These are phyloP conservation scores for Paramecium pentaurelia DNA, from an alignment of 73 alveolate genomes.

Conservation along the genomic window DNA sequence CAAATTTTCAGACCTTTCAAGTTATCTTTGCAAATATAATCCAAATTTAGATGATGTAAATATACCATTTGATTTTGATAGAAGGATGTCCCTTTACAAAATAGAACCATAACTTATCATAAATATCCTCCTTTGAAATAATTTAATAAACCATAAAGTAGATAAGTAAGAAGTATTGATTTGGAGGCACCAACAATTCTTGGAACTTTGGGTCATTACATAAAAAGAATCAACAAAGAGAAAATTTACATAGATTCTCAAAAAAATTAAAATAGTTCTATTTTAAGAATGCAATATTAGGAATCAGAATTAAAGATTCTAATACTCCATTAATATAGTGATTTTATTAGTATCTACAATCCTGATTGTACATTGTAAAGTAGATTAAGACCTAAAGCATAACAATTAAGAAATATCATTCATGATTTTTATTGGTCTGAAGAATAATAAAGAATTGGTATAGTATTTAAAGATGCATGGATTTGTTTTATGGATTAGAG, in stretches of 20 bases:
- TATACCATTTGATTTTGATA: background rate
- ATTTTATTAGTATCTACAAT: background rate
- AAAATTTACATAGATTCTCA: slow-evolving; percentile 23
- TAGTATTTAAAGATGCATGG: slow-evolving; percentile 29
- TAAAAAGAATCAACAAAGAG: background rate
- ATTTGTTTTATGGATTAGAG: slow-evolving; percentile 29
- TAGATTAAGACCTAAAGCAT: background rate
- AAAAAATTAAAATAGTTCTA: slow-evolving; percentile 24
- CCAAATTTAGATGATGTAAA: slow-evolving; percentile 39
- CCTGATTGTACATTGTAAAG: slow-evolving; percentile 18
- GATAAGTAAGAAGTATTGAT: slow-evolving; percentile 28
- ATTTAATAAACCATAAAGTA: background rate
- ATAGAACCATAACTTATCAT: background rate
- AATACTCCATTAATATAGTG: slow-evolving; percentile 31
- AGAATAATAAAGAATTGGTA: slow-evolving; percentile 22
- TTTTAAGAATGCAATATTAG: background rate
- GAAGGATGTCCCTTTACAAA: slow-evolving; percentile 36
- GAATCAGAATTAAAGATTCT: background rate
- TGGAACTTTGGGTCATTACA: slow-evolving; percentile 19
- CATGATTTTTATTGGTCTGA: slow-evolving; percentile 46
- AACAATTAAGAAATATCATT: background rate
- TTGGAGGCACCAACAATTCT: slow-evolving; percentile 8
- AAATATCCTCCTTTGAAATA: slow-evolving; percentile 15
- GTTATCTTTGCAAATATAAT: slow-evolving; percentile 26
- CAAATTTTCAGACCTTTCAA: slow-evolving; percentile 35